Percentiles rank a stretch among this genome's conserved stretches.
Evolutionary conservation across 176 grass and related monocot species (phyloP).

Genomic region (Musa itinerans): DNA sequence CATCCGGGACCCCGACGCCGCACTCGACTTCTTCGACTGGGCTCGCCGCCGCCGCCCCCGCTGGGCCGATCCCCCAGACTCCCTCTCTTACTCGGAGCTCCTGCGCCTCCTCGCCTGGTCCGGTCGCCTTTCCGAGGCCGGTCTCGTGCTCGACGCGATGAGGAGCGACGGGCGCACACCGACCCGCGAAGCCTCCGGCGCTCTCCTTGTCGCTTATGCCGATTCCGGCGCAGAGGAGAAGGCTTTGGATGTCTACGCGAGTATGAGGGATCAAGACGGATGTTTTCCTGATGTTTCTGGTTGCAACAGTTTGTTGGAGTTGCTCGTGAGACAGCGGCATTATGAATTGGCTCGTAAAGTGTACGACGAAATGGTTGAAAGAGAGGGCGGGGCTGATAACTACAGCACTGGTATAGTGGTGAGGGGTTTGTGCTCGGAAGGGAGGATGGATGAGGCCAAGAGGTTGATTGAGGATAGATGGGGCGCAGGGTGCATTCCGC

Average conservation of each 20-base stretch:
- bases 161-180: conserved; percentile 7
- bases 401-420: conserved; percentile 66
- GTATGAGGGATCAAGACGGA: conserved; percentile 20
- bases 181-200: conserved; percentile 17
- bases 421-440: conserved; percentile 53
- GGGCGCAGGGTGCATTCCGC: conserved; percentile 49
- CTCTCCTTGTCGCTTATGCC: conserved; percentile 17
- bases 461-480: conserved; percentile 65
- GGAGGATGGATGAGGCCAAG: conserved; percentile 53
- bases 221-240: conserved; percentile 17
- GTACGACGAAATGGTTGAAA: conserved; percentile 59
- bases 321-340: conserved; percentile 29
- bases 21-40: conserved; percentile 29
- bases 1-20: conserved; percentile 22
- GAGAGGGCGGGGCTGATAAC: conserved; percentile 37
- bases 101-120: conserved; percentile 9
- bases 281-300: conserved; percentile 16
- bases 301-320: conserved; percentile 44
- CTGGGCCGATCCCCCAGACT: background rate
- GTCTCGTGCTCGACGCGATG: conserved; percentile 3
- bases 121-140: conserved; percentile 5
- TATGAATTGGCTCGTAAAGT: conserved; percentile 34
- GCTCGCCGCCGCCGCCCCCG: background rate
- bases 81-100: conserved; percentile 22
- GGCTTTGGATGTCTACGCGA: conserved; percentile 22